These are phyloP conservation scores for Metschnikowia anglica DNA, from an alignment of 805 yeast species.

Conservation along the genomic window DNA sequence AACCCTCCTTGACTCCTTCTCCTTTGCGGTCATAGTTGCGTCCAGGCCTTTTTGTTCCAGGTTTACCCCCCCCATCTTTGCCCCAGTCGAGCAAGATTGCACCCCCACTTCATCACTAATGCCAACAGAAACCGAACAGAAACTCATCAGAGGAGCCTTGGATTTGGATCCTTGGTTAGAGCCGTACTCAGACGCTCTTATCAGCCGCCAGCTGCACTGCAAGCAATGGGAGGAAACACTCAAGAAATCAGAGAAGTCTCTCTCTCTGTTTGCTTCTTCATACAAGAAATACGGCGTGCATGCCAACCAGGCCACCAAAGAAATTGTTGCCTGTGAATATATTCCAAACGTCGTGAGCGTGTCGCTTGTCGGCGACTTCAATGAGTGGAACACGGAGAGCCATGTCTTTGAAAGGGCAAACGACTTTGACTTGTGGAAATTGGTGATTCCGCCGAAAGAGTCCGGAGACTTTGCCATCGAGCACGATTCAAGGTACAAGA, in stretches of 20 bases:
- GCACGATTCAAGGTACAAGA: conserved; percentile 77
- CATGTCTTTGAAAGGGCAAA: conserved; percentile 57
- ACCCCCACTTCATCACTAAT: not conserved
- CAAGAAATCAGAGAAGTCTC: conserved; percentile 52
- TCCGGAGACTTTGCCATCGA: conserved; percentile 64
- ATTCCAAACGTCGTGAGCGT: conserved; percentile 84
- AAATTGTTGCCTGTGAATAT: conserved; percentile 74
- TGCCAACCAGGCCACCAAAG: conserved; percentile 49
- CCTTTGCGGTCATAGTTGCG: too few relatives aligned
- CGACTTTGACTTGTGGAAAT: conserved; percentile 68
- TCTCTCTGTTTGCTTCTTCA: conserved; percentile 70
- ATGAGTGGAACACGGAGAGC: conserved; percentile 65
- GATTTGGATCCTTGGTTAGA: conserved; percentile 83
- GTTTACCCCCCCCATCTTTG: too few relatives aligned
- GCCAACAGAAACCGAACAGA: not conserved
- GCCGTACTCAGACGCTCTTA: conserved; percentile 69
- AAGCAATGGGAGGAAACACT: conserved; percentile 61
- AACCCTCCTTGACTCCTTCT: too few relatives aligned
- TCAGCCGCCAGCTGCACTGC: conserved; percentile 65
- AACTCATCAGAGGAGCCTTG: conserved; percentile 53
- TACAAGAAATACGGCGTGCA: conserved; percentile 79
- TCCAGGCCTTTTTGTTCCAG: too few relatives aligned
- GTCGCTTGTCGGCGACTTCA: conserved; percentile 88
- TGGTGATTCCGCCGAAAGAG: conserved; percentile 53
- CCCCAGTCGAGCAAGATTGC: too few relatives aligned